Percentiles rank a stretch among this genome's conserved stretches.
phyloP scores from a whole-genome alignment of 495 filamentous ascomycete genomes.

The Chaetomium fimeti region DNA sequence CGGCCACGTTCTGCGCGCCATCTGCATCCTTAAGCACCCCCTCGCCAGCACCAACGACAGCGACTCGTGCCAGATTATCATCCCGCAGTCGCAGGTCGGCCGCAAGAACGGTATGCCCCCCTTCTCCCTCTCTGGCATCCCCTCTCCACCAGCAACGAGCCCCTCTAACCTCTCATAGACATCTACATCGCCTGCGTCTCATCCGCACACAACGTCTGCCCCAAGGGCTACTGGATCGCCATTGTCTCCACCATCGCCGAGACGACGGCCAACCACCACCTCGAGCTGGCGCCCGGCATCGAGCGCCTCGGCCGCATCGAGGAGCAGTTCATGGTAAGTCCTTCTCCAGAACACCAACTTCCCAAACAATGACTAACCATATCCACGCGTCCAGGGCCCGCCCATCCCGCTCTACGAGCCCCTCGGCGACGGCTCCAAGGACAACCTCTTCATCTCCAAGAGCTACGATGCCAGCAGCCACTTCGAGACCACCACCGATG shows the following conservation, averaged over 20 bases:
- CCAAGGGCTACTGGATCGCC: slow-evolving; percentile 98
- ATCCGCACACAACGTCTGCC: slow-evolving; percentile 95
- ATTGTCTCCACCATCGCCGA: slow-evolving; percentile 98
- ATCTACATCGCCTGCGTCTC: slow-evolving; percentile 98
- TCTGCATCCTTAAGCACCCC: slow-evolving; percentile 97
- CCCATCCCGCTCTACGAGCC: slow-evolving; percentile 94
- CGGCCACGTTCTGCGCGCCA: slow-evolving; percentile 89
- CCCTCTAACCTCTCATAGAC: slow-evolving; percentile 51
- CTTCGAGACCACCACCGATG: slow-evolving; percentile 88
- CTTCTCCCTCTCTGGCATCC: not conserved
- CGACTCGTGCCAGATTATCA: slow-evolving; percentile 94
- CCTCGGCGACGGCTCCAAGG: slow-evolving; percentile 75
- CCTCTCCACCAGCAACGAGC: no score
- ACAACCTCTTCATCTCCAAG: slow-evolving; percentile 96
- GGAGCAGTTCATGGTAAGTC: slow-evolving; percentile 84
- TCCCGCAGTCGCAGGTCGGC: slow-evolving; percentile 94
- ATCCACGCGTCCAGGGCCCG: slow-evolving; percentile 51
- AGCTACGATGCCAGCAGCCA: slow-evolving; percentile 97
- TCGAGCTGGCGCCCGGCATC: slow-evolving; percentile 90
- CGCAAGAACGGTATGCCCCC: slow-evolving; percentile 75
- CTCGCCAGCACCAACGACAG: slow-evolving; percentile 76
- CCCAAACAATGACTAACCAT: slow-evolving; percentile 6
- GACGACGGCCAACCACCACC: slow-evolving; percentile 83
- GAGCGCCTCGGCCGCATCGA: slow-evolving; percentile 91
- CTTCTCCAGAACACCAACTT: not conserved